phyloP scores from a whole-genome alignment of 306 rosid species.

The Mimosa pudica region DNA sequence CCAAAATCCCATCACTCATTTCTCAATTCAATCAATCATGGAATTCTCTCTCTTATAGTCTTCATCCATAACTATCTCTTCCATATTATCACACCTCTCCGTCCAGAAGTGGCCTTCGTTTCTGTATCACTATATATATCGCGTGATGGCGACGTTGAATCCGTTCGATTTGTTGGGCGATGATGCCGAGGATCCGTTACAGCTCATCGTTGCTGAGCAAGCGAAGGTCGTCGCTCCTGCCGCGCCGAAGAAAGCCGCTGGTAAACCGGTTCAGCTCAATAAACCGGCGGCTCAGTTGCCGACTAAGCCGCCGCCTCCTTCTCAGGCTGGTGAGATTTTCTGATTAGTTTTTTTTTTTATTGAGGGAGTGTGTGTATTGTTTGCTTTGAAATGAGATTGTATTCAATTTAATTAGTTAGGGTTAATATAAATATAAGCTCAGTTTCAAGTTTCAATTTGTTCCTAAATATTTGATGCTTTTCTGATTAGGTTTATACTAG shows the following conservation, averaged over 20 bases:
- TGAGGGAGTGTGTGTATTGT: neutral
- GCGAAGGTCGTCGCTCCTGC: constrained; percentile 38
- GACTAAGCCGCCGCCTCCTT: constrained; percentile 79
- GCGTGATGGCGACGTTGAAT: constrained; percentile 74
- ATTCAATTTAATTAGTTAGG: too few relatives aligned
- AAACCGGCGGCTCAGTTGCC: constrained; percentile 77
- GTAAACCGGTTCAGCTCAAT: constrained; percentile 42
- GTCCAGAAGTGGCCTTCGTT: constrained; percentile 23
- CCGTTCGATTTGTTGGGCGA: constrained; percentile 92
- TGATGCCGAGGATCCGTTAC: constrained; percentile 88
- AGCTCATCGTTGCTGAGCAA: constrained; percentile 62
- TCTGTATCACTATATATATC: neutral
- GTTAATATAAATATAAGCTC: too few relatives aligned
- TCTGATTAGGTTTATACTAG: too few relatives aligned
- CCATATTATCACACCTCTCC: constrained; percentile 16
- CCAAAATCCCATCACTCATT: neutral
- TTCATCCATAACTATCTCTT: constrained; percentile 29
- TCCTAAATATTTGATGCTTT: too few relatives aligned
- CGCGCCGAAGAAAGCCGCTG: constrained; percentile 49
- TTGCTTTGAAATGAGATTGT: too few relatives aligned
- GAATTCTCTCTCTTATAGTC: constrained; percentile 42
- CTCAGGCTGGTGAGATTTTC: constrained; percentile 76
- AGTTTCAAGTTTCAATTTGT: too few relatives aligned
- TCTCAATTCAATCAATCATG: constrained; percentile 31
- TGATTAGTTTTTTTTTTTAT: neutral